Evolutionary conservation across 139 green algal genomes (phyloP).

Genomic region (Yamagishiella unicocca): DNA sequence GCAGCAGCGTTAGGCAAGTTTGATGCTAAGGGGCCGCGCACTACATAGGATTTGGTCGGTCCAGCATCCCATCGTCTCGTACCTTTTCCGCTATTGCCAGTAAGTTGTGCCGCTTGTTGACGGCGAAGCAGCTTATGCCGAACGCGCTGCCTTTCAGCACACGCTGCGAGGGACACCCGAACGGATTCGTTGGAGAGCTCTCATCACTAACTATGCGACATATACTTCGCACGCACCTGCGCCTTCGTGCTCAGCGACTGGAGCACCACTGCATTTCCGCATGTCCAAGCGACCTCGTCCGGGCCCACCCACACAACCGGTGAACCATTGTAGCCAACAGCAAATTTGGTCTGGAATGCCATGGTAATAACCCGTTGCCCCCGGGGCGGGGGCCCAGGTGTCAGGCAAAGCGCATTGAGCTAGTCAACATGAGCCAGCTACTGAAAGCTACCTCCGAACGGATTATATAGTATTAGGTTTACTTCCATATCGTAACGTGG

Average conservation of each 20-base stretch:
- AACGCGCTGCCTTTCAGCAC: slow-evolving; percentile 35
- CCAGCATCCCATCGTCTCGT: neutral
- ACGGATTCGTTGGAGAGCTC: too few species aligned
- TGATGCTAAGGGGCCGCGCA: neutral
- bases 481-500: too few species aligned
- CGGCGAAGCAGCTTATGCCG: slow-evolving; percentile 46
- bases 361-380: neutral
- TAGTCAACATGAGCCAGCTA: neutral
- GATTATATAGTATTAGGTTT: too few species aligned
- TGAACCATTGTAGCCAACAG: slow-evolving; percentile 18
- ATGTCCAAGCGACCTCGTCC: slow-evolving; percentile 49
- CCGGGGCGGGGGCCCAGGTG: neutral
- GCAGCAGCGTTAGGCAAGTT: neutral
- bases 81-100: slow-evolving; percentile 51
- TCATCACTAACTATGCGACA: too few species aligned
- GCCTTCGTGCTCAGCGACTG: neutral
- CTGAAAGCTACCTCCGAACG: too few species aligned
- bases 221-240: neutral
- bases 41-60: neutral
- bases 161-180: neutral
- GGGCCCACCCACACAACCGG: neutral
- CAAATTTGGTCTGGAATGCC: slow-evolving; percentile 1
- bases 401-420: neutral
- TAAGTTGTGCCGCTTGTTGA: slow-evolving; percentile 30
- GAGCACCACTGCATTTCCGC: slow-evolving; percentile 50